Base-by-base conservation (phyloP, 805 yeast genomes). In the Candida pini region DNA sequence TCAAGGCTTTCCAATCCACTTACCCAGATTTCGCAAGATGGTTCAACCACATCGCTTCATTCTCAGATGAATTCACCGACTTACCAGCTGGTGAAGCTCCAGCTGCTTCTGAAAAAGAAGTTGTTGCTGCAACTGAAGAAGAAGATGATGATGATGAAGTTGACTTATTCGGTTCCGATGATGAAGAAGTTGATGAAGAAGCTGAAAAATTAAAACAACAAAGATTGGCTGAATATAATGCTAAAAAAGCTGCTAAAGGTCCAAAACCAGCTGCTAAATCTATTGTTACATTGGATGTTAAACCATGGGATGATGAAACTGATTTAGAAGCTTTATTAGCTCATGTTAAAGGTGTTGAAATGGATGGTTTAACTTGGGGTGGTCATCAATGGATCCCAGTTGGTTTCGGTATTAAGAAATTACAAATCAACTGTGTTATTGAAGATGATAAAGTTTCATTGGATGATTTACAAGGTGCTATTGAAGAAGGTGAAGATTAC, bases 281-380 rank as follows among this genome's bases (percentile, higher is more conserved):
- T 44, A 72, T 88, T 53, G 96, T 92, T 61, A 90, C 99, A 60
- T 63, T 92, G 58, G 98, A 92, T 58, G 95, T 92, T 57, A 92
- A 92, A 81, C 97, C 97, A 73, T 92, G 99, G 99, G 98, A 92
- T 70, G 98, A 92, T 62, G 97, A 92, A 78, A 92, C 99, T 55
- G 81, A 90, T 64, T 76, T 92, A 64, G 95, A 92, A 46, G 81
- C 81, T 68, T 63, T 92, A 71, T 68, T 86, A 54, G 89, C 82
- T 46, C 77, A 78, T 69, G 96, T 88, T 61, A 89, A 87, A 78
- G 61, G 75, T 54, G 68, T 90, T 56, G 85, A 78, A 64, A 68
- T 67, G 71, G 98, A 92, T 30, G 99, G 99, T 80, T 81, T 92
- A 63, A 69, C 68, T 50, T 92, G 98, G 98, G 99, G 99, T 85